Evolutionary conservation across 2,329 filamentous ascomycete species (phyloP).

Genomic region (Cordyceps militaris): DNA sequence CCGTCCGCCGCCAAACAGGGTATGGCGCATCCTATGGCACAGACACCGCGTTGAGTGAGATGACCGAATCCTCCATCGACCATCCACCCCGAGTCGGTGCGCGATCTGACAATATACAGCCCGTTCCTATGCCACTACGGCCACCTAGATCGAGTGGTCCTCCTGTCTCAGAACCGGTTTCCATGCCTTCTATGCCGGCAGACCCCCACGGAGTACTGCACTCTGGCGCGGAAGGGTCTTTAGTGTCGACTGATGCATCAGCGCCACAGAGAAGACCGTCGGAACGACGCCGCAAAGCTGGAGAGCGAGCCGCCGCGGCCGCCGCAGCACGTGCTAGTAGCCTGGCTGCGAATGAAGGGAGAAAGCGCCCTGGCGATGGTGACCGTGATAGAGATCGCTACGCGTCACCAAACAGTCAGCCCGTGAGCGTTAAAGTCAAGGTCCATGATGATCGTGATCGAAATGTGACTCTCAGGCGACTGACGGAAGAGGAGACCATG

Average conservation of each 20-base stretch:
- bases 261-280: slow-evolving; percentile 39
- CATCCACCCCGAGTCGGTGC: slow-evolving; percentile 18
- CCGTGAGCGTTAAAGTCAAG: slow-evolving; percentile 52
- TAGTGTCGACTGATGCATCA: slow-evolving; percentile 27
- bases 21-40: slow-evolving; percentile 21
- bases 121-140: background rate
- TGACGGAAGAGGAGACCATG: slow-evolving; percentile 54
- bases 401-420: slow-evolving; percentile 36
- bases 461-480: slow-evolving; percentile 53
- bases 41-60: slow-evolving; percentile 24
- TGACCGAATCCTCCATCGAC: slow-evolving; percentile 31
- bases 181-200: slow-evolving; percentile 49
- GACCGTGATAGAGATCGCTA: slow-evolving; percentile 34
- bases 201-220: slow-evolving; percentile 41
- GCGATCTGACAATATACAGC: background rate
- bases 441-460: slow-evolving; percentile 53
- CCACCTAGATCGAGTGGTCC: slow-evolving; percentile 26
- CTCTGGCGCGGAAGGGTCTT: slow-evolving; percentile 24
- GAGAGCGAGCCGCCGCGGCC: slow-evolving; percentile 39
- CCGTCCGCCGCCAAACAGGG: slow-evolving; percentile 26
- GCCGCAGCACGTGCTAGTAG: slow-evolving; percentile 41
- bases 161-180: slow-evolving; percentile 30
- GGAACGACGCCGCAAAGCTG: slow-evolving; percentile 35
- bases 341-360: slow-evolving; percentile 42
- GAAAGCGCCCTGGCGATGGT: slow-evolving; percentile 25